phyloP scores from a whole-genome alignment of 306 rosid species.

The Betula pendula region DNA sequence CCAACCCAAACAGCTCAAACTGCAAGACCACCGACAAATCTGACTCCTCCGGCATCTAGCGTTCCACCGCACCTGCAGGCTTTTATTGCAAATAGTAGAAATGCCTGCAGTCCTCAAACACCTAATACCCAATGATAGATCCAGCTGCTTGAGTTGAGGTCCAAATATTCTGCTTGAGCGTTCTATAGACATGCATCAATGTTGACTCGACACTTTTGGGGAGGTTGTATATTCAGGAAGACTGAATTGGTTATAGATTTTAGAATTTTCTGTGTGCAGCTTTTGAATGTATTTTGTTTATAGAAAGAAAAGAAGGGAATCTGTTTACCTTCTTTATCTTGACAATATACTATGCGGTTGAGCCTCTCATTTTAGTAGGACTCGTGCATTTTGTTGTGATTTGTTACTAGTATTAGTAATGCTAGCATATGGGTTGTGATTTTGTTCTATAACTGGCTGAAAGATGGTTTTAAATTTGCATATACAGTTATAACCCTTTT shows the following conservation, averaged over 20 bases:
- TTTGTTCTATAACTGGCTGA: too few relatives aligned
- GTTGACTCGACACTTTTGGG: background rate
- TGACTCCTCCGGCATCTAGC: slow-evolving; percentile 21
- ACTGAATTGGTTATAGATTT: background rate
- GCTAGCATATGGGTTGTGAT: too few relatives aligned
- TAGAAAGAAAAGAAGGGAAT: background rate
- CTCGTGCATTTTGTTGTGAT: too few relatives aligned
- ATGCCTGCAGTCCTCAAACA: slow-evolving; percentile 29
- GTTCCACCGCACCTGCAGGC: slow-evolving; percentile 28
- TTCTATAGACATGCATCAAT: background rate
- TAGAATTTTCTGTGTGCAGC: background rate
- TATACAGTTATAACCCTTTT: too few relatives aligned
- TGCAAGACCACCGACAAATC: slow-evolving; percentile 26
- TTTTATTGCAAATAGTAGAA: slow-evolving; percentile 34
- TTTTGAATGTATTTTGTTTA: background rate
- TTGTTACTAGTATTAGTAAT: too few relatives aligned
- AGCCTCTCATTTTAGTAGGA: too few relatives aligned
- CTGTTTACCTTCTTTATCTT: background rate
- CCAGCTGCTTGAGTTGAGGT: slow-evolving; percentile 15
- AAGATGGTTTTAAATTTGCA: too few relatives aligned
- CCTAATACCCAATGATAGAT: slow-evolving; percentile 13
- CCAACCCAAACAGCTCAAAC: slow-evolving; percentile 54
- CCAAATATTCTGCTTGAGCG: background rate
- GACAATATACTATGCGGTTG: background rate
- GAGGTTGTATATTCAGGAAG: background rate